Evolutionary conservation across 345 rosid genomes (phyloP).

Genomic region (Hypericum perforatum): DNA sequence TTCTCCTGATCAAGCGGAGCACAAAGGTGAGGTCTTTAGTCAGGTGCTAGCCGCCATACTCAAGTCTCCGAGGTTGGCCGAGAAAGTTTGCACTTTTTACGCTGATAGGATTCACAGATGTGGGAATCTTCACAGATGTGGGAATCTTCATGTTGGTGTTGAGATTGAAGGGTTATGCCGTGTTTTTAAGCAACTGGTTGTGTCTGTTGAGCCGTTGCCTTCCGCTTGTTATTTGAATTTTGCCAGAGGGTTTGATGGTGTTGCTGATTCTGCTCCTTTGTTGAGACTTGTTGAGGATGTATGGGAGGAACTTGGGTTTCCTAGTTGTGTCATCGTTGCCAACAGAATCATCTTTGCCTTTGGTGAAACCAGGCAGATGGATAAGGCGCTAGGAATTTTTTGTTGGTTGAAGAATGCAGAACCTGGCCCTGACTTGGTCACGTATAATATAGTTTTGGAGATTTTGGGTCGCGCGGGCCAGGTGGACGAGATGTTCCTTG

Average conservation of each 20-base stretch:
- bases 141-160: slow-evolving; percentile 41
- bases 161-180: slow-evolving; percentile 25
- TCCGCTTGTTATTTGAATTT: slow-evolving; percentile 40
- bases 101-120: slow-evolving; percentile 32
- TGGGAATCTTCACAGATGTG: slow-evolving; percentile 41
- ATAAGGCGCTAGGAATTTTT: slow-evolving; percentile 52
- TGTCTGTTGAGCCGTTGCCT: slow-evolving; percentile 34
- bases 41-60: slow-evolving; percentile 19
- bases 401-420: slow-evolving; percentile 32
- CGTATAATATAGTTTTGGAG: slow-evolving; percentile 62
- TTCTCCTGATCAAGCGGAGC: slow-evolving; percentile 25
- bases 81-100: slow-evolving; percentile 23
- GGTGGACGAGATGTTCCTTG: slow-evolving; percentile 43
- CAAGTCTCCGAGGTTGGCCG: slow-evolving; percentile 18
- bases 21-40: slow-evolving; percentile 22
- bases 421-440: slow-evolving; percentile 55
- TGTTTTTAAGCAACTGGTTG: slow-evolving; percentile 37
- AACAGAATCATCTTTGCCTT: slow-evolving; percentile 60
- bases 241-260: slow-evolving; percentile 44
- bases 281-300: slow-evolving; percentile 42
- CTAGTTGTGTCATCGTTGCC: slow-evolving; percentile 29
- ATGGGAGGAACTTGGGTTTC: slow-evolving; percentile 24
- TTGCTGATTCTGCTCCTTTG: slow-evolving; percentile 29
- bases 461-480: slow-evolving; percentile 54
- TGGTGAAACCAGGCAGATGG: slow-evolving; percentile 54